These are phyloP conservation scores for Coemansia sp. DNA, from an alignment of 192 early-diverging fungal genomes.

Conservation along the genomic window DNA sequence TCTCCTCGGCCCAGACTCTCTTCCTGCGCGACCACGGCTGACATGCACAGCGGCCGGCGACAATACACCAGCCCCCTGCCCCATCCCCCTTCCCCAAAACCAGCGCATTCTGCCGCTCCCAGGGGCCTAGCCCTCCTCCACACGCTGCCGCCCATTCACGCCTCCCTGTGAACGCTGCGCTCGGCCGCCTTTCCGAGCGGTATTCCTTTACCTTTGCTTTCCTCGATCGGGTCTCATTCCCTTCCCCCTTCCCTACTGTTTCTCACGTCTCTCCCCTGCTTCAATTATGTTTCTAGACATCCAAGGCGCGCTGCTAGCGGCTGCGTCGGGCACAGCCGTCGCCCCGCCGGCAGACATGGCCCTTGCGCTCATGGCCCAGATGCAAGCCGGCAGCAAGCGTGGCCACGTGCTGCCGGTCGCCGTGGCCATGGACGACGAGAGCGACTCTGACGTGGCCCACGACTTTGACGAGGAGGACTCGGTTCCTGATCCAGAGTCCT, in stretches of 20 bases:
- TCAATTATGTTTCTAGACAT: constrained; percentile 39
- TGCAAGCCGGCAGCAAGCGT: constrained; percentile 5
- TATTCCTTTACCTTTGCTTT: not conserved
- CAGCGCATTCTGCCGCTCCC: no score
- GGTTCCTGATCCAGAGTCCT: constrained; percentile 45
- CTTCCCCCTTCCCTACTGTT: not conserved
- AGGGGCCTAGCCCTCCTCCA: no score
- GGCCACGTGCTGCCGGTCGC: constrained; percentile 6
- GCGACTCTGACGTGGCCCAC: constrained; percentile 11
- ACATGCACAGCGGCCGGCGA: no score
- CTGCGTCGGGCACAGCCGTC: constrained; percentile 19
- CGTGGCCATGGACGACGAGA: constrained; percentile 12
- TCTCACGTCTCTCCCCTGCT: not conserved
- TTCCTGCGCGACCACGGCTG: no score
- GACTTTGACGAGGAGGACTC: constrained; percentile 40
- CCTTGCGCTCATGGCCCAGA: constrained; percentile 32
- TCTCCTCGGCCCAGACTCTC: no score
- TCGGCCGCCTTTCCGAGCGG: not conserved
- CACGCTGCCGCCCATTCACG: no score
- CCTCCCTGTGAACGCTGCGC: no score
- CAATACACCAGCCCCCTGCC: no score
- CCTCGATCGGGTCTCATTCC: not conserved
- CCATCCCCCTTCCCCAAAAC: no score
- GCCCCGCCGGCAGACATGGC: constrained; percentile 39
- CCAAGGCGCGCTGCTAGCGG: constrained; percentile 39